Conservation (phyloP, 1,284 basidiomycete species). For the Sphagnurus paluster region DNA sequence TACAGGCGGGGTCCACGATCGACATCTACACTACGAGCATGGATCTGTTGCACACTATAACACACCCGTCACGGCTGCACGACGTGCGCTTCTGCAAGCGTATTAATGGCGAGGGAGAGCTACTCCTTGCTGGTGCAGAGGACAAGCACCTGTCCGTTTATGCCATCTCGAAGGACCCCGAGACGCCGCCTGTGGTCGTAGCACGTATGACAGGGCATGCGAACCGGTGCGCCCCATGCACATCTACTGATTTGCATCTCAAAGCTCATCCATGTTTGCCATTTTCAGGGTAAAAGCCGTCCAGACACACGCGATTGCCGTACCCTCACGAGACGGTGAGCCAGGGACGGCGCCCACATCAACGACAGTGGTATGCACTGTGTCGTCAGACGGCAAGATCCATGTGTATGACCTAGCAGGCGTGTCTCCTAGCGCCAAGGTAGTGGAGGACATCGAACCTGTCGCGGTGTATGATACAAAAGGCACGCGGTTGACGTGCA, state of each 20-base stretch:
- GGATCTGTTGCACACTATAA: conserved; percentile 67
- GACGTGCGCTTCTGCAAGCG: conserved; percentile 70
- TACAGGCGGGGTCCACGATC: conserved; percentile 76
- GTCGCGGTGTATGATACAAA: conserved; percentile 79
- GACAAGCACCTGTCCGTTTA: conserved; percentile 84
- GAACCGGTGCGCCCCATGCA: conserved; percentile 59
- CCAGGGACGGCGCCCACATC: conserved; percentile 26
- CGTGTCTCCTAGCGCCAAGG: conserved; percentile 23
- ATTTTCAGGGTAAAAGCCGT: conserved; percentile 67
- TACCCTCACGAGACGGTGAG: conserved; percentile 37
- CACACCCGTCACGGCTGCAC: conserved; percentile 79
- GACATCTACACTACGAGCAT: conserved; percentile 84
- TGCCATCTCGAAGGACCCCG: conserved; percentile 44
- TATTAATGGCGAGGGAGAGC: conserved; percentile 49
- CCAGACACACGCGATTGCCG: conserved; percentile 57
- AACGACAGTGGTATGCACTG: conserved; percentile 70
- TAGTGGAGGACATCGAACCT: conserved; percentile 46
- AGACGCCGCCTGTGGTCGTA: conserved; percentile 47
- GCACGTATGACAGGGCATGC: conserved; percentile 70
- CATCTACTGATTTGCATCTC: not conserved
- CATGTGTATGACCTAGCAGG: conserved; percentile 79
- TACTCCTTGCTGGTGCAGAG: conserved; percentile 82
- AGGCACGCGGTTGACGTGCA: conserved; percentile 45
- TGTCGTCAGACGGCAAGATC: conserved; percentile 84
- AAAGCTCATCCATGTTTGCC: not conserved